Evolutionary conservation across 306 rosid species (phyloP), one percentile per base, ranked within the genome.

Genomic region (Mimosa pudica): DNA sequence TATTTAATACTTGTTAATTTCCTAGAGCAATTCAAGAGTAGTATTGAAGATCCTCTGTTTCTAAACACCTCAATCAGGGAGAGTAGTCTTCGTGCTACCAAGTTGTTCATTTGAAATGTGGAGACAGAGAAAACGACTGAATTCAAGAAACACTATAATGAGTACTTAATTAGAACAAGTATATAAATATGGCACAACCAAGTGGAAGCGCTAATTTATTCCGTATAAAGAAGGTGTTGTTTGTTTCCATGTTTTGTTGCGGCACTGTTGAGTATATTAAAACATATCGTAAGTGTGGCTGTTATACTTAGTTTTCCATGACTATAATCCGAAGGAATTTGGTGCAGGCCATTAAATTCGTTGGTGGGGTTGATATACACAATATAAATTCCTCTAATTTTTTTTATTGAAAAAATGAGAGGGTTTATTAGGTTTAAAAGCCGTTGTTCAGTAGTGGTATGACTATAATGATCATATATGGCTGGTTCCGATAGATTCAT

Each of bases 391-490:
- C 42, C 1, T 38, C 30, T 52, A 1, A 16, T 16, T 16, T 52
- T 4, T 52, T 6, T 52, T 1, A 16, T 10, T 13, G 17, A 52
- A 12, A 17, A 16, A 16, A 17, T 68, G 12, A 20, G 36, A 60
- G 80, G 76, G 77, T 87, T 87, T 61, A 38, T 38, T 74, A 73
- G 93, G 86, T 79, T 85, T 90, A 72, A 90, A 87, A 90, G 89
- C 87, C 74, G 73, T 75, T 86, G 87, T 54, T 75, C 30, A 67
- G 73, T 67, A 71, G 70, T 48, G 8, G 10, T 45, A 45, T 45
- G 2, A 45, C 2, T 2, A 24, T 2, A 24, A 24, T 24, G 30
- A 24, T 24, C 10, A 10, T 47, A 67, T 70, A 67, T 70, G 74
- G 69, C 77, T 70, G 74, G 69, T 74, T 75, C 65, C 48, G 54